phyloP scores from a whole-genome alignment of 192 early-diverging fungal species.

The Jimgerdemannia flammicorona region DNA sequence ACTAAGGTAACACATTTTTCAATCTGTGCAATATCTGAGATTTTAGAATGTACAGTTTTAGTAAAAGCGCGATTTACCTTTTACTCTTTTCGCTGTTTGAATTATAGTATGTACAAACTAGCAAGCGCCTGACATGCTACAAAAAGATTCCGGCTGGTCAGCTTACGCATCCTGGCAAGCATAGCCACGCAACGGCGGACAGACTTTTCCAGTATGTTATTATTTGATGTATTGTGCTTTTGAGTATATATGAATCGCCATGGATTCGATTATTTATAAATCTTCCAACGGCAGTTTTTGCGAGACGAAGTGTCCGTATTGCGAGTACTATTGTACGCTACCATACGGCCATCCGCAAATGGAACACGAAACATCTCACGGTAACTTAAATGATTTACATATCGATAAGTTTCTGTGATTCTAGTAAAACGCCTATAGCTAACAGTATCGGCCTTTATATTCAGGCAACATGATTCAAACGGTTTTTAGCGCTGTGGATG shows the following conservation, averaged over 20 bases:
- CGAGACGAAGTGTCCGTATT: constrained; percentile 22
- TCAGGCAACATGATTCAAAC: constrained; percentile 38
- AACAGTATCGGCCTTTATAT: neutral
- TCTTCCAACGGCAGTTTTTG: constrained; percentile 15
- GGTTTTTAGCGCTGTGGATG: constrained; percentile 23
- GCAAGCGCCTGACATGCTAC: constrained; percentile 19
- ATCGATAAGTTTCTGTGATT: neutral
- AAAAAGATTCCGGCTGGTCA: constrained; percentile 30
- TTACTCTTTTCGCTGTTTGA: neutral
- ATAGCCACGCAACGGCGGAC: constrained; percentile 21
- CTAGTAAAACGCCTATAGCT: neutral
- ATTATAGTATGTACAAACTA: constrained; percentile 23
- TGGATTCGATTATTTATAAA: neutral
- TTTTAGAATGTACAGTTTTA: neutral
- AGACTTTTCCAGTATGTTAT: neutral
- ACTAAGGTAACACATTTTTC: constrained; percentile 16
- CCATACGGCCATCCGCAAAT: constrained; percentile 18
- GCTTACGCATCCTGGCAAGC: constrained; percentile 23
- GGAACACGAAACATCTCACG: constrained; percentile 25
- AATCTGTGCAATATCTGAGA: constrained; percentile 6
- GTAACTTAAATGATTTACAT: constrained; percentile 7
- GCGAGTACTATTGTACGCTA: constrained; percentile 23
- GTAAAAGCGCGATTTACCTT: neutral
- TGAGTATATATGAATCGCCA: neutral
- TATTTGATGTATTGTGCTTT: neutral